phyloP scores from a whole-genome alignment of 2,329 filamentous ascomycete species.

The Cladosporium oxysporum region DNA sequence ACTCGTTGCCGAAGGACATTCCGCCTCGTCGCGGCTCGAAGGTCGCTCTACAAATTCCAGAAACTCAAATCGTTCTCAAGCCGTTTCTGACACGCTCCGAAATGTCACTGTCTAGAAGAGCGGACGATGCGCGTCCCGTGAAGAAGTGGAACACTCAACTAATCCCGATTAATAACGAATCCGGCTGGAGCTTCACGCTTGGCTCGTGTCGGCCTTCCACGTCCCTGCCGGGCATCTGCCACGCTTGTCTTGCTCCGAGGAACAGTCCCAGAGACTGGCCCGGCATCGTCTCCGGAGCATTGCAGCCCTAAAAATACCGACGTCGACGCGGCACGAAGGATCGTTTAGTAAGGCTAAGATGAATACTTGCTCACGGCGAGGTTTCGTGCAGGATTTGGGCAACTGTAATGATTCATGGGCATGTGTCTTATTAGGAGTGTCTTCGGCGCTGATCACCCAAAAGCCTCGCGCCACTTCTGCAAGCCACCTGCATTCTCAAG shows the following conservation, averaged over 20 bases:
- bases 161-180: background rate
- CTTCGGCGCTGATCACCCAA: background rate
- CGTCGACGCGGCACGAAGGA: conserved; percentile 4
- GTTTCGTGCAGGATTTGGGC: background rate
- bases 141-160: background rate
- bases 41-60: background rate
- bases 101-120: background rate
- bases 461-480: background rate
- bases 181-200: conserved; percentile 9
- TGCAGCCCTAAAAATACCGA: background rate
- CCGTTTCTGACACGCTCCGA: background rate
- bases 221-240: background rate
- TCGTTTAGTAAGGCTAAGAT: background rate
- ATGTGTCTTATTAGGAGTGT: background rate
- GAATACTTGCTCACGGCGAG: background rate
- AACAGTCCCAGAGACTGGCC: background rate
- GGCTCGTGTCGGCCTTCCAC: background rate
- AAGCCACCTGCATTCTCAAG: background rate
- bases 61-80: background rate
- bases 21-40: background rate
- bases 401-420: background rate
- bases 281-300: background rate
- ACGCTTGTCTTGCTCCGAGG: conserved; percentile 6
- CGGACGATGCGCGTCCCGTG: background rate
- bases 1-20: background rate